A percentile compares a stretch with the other conserved stretches of the same genome.
These are phyloP conservation scores for Kwoniella newhampshirensis DNA, from an alignment of 768 basidiomycete genomes.

Conservation along the genomic window DNA sequence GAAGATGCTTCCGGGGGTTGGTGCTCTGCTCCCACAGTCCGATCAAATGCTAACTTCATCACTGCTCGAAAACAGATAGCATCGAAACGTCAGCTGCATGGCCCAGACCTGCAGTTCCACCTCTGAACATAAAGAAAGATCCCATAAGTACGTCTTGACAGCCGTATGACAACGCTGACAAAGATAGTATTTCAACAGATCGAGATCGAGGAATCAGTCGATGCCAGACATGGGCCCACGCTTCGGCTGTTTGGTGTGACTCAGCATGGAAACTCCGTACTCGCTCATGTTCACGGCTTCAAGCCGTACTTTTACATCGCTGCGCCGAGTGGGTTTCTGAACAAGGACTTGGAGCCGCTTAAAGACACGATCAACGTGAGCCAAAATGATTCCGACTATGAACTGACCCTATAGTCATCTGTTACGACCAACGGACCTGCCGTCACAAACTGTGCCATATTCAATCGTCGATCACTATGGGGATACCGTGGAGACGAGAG, in stretches of 20 bases:
- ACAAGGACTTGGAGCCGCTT: conserved; percentile 68
- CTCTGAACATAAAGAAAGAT: conserved; percentile 64
- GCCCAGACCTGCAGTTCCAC: conserved; percentile 55
- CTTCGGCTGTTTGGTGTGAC: conserved; percentile 87
- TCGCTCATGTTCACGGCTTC: conserved; percentile 78
- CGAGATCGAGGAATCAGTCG: conserved; percentile 73
- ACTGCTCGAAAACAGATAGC: conserved; percentile 18
- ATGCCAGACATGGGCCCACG: conserved; percentile 58
- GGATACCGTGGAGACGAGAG: conserved; percentile 81
- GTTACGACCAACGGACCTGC: conserved; percentile 28
- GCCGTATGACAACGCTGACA: background rate
- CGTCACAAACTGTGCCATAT: conserved; percentile 57
- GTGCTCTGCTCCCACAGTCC: background rate
- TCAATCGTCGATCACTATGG: conserved; percentile 74
- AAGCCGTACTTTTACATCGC: conserved; percentile 91
- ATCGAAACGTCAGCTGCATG: conserved; percentile 51
- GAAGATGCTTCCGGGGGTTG: conserved; percentile 41
- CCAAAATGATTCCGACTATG: background rate
- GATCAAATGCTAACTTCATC: background rate
- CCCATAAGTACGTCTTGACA: conserved; percentile 62
- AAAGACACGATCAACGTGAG: conserved; percentile 72
- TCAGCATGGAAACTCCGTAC: conserved; percentile 82
- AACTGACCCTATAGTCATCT: conserved; percentile 11
- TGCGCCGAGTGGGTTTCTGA: conserved; percentile 76
- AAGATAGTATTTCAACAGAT: conserved; percentile 88